Conservation (phyloP, 1,284 basidiomycete species). For the Pisolithus thermaeus region DNA sequence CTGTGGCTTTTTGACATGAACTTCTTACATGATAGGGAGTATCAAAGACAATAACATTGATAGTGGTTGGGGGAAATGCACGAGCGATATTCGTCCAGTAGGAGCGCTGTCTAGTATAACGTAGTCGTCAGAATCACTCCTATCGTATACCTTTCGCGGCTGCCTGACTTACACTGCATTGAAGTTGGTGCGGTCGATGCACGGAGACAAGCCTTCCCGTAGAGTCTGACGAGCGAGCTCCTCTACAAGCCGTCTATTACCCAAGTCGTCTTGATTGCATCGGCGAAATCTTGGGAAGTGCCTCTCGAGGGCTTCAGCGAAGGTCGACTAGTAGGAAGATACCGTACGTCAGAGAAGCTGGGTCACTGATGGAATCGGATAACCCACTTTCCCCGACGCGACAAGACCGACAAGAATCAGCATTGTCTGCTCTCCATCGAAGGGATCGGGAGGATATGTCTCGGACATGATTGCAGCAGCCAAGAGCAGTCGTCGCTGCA, state of each 20-base stretch:
- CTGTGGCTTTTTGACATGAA: slow-evolving; percentile 9
- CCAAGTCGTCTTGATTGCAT: slow-evolving; percentile 68
- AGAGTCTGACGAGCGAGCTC: slow-evolving; percentile 45
- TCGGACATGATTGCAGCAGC: not conserved
- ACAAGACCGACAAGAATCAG: slow-evolving; percentile 65
- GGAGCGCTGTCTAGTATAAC: slow-evolving; percentile 48
- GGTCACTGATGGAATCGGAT: not conserved
- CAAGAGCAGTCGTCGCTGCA: not conserved
- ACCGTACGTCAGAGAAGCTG: not conserved
- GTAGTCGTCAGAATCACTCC: slow-evolving; percentile 1
- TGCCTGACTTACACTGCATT: slow-evolving; percentile 47
- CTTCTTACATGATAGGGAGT: slow-evolving; percentile 62
- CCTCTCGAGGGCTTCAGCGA: slow-evolving; percentile 56
- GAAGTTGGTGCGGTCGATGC: slow-evolving; percentile 70
- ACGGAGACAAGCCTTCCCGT: slow-evolving; percentile 53
- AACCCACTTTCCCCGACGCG: slow-evolving; percentile 61
- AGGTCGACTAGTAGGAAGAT: slow-evolving; percentile 54
- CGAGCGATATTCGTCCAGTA: slow-evolving; percentile 67
- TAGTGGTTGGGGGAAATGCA: slow-evolving; percentile 50
- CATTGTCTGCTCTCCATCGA: slow-evolving; percentile 39
- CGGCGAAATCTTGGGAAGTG: slow-evolving; percentile 53
- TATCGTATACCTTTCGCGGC: not conserved
- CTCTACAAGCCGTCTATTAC: slow-evolving; percentile 53
- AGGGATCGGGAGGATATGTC: slow-evolving; percentile 14
- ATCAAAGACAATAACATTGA: slow-evolving; percentile 70